phyloP scores from a whole-genome alignment of 176 grass and related monocot genomes.

The barley (Hordeum vulgare) region DNA sequence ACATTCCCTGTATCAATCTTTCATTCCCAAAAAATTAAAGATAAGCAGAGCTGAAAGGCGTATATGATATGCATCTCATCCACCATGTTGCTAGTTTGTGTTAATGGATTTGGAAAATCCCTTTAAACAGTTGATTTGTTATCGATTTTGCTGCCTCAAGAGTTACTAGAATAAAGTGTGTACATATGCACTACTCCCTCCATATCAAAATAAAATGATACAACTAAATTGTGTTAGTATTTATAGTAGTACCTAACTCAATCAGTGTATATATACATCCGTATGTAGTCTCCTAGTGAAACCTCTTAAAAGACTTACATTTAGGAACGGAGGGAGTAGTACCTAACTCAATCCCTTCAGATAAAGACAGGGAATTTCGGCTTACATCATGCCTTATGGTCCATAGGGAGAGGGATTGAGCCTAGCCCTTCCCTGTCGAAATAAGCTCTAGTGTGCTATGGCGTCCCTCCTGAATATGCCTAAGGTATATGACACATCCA shows the following conservation, averaged over 20 bases:
- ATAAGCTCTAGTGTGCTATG: background rate
- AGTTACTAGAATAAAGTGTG: background rate
- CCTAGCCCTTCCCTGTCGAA: background rate
- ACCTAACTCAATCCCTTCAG: background rate
- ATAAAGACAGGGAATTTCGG: background rate
- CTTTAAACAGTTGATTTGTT: background rate
- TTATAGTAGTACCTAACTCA: background rate
- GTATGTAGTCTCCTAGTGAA: too few relatives aligned
- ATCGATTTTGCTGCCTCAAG: background rate
- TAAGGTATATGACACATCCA: background rate
- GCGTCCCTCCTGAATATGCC: background rate
- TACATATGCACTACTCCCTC: background rate
- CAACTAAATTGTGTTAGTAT: background rate
- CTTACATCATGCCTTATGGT: background rate
- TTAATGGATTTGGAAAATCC: background rate
- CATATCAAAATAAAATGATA: too few relatives aligned
- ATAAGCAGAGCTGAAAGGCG: conserved; percentile 1
- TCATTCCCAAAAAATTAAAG: background rate
- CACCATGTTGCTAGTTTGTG: conserved; percentile 1
- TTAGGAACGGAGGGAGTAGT: too few relatives aligned
- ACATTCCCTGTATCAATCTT: background rate
- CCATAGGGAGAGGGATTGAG: background rate
- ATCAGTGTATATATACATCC: too few relatives aligned
- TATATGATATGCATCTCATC: background rate
- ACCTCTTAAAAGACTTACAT: too few relatives aligned